Conservation (phyloP, 208 protist genomes). For the Trypanosoma lewisi region DNA sequence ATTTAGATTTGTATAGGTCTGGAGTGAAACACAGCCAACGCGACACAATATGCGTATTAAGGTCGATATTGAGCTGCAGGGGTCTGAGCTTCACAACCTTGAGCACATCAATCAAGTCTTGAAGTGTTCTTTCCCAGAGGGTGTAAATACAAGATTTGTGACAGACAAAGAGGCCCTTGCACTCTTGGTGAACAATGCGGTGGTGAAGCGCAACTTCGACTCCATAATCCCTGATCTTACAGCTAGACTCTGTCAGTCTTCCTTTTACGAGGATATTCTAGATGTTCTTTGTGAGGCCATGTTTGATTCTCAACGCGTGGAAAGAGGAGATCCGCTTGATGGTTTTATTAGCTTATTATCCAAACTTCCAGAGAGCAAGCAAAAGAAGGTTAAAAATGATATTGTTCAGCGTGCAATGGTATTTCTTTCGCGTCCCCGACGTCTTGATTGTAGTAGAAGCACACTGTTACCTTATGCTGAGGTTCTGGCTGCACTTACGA, state of each 20-base stretch:
- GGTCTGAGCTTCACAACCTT: conserved; percentile 54
- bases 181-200: conserved; percentile 48
- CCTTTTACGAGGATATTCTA: conserved; percentile 48
- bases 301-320: conserved; percentile 65
- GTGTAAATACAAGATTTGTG: conserved; percentile 47
- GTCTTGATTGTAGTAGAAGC: conserved; percentile 71
- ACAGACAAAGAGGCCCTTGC: conserved; percentile 64
- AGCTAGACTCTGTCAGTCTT: conserved; percentile 45
- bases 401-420: conserved; percentile 70
- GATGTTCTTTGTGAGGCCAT: conserved; percentile 67
- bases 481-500: conserved; percentile 66
- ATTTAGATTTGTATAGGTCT: not conserved
- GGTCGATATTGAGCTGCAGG: conserved; percentile 69
- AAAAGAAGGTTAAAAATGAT: conserved; percentile 44
- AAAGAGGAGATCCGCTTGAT: conserved; percentile 50
- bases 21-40: not conserved
- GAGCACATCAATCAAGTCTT: conserved; percentile 49
- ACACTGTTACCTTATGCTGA: conserved; percentile 80
- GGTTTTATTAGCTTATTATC: conserved; percentile 63
- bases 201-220: conserved; percentile 52
- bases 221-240: conserved; percentile 54
- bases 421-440: conserved; percentile 64
- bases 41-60: conserved; percentile 68
- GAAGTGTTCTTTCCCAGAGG: conserved; percentile 36
- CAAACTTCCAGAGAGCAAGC: conserved; percentile 45